These are phyloP conservation scores for Nannochloropsis granulata DNA, from an alignment of 108 stramenopile genomes.

Conservation along the genomic window DNA sequence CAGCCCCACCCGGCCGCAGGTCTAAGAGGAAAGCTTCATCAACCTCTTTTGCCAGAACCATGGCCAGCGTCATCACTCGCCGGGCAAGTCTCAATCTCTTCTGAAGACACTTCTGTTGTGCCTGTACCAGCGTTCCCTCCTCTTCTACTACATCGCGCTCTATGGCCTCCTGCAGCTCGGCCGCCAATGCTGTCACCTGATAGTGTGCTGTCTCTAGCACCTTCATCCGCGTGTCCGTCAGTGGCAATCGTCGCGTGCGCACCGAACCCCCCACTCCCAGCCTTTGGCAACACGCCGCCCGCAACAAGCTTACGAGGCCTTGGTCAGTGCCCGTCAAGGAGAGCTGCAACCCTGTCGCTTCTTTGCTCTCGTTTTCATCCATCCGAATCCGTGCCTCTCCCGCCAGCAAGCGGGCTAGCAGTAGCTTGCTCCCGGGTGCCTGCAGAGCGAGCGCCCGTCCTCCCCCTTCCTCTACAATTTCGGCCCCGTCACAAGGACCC, in stretches of 20 bases:
- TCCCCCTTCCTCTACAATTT: not conserved
- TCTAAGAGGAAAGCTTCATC: not conserved
- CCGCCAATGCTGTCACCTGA: not conserved
- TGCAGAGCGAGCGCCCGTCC: not conserved
- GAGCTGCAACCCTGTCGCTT: not conserved
- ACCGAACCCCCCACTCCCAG: not conserved
- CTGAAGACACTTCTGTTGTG: no score
- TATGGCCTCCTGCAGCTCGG: not conserved
- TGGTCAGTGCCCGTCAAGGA: not conserved
- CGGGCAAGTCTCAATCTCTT: not conserved
- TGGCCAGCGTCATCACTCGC: not conserved
- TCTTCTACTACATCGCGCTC: not conserved
- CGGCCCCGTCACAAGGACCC: not conserved
- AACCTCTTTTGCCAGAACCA: not conserved
- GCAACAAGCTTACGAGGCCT: not conserved
- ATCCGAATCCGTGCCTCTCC: not conserved
- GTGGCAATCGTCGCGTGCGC: not conserved
- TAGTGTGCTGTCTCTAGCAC: not conserved
- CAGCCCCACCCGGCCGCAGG: not conserved
- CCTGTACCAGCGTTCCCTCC: no score
- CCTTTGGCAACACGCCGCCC: not conserved
- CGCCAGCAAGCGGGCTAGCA: not conserved
- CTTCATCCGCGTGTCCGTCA: not conserved
- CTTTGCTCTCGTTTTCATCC: not conserved
- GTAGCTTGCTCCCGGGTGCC: not conserved